These are phyloP conservation scores for Neonothopanus nambi DNA, from an alignment of 1,284 basidiomycete genomes.

Conservation along the genomic window DNA sequence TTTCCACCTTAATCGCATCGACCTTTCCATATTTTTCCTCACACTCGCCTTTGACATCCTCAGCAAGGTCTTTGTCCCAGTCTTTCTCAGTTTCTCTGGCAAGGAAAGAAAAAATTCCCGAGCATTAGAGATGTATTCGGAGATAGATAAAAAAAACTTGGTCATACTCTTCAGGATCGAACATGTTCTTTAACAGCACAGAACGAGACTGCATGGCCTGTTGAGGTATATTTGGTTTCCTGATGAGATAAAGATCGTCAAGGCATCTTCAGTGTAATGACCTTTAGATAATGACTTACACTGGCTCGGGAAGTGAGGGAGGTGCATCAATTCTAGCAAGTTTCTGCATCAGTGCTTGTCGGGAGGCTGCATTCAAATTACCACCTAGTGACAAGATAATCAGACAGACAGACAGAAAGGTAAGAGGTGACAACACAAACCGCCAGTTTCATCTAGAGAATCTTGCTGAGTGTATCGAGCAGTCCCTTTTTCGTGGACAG, in stretches of 20 bases:
- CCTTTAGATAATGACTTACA: slow-evolving; percentile 45
- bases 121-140: slow-evolving; percentile 10
- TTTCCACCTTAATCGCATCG: slow-evolving; percentile 88
- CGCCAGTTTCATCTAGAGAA: slow-evolving; percentile 81
- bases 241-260: not conserved
- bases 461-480: slow-evolving; percentile 74
- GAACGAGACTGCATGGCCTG: slow-evolving; percentile 82
- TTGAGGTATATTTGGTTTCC: slow-evolving; percentile 63
- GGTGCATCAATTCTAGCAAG: slow-evolving; percentile 87
- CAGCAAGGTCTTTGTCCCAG: slow-evolving; percentile 95
- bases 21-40: slow-evolving; percentile 90
- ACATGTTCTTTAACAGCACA: slow-evolving; percentile 93
- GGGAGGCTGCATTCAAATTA: slow-evolving; percentile 93
- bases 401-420: not conserved
- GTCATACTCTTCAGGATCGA: slow-evolving; percentile 89
- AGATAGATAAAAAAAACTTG: slow-evolving; percentile 11
- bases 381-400: slow-evolving; percentile 51
- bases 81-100: slow-evolving; percentile 89
- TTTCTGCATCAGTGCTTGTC: slow-evolving; percentile 99
- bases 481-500: slow-evolving; percentile 87
- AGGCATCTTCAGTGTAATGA: not conserved
- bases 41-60: slow-evolving; percentile 95
- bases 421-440: slow-evolving; percentile 37
- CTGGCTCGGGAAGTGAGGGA: slow-evolving; percentile 52
- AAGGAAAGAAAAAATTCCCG: slow-evolving; percentile 5